Evolutionary conservation across 495 filamentous ascomycete species (phyloP).

Genomic region (Aspergillus conjunctus): DNA sequence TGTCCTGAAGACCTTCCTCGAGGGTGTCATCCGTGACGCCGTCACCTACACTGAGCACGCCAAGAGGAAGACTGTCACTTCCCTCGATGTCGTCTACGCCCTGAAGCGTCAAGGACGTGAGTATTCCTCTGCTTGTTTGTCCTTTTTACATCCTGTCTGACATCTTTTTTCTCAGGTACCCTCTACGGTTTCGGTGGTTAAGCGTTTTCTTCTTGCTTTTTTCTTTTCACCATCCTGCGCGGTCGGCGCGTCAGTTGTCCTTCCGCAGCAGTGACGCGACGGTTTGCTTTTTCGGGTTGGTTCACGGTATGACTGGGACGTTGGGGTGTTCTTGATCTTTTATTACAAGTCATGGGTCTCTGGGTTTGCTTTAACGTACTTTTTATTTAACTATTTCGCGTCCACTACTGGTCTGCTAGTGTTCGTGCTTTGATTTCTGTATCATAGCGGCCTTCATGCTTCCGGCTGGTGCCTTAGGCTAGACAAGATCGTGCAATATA

Average conservation of each 20-base stretch:
- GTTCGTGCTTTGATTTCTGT: constrained; percentile 49
- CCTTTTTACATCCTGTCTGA: constrained; percentile 34
- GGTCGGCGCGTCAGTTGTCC: constrained; percentile 40
- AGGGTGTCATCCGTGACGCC: constrained; percentile 99
- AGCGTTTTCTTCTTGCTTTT: constrained; percentile 46
- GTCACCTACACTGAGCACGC: constrained; percentile 99
- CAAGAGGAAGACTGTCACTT: constrained; percentile 98
- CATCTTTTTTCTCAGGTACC: constrained; percentile 52
- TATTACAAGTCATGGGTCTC: constrained; percentile 52
- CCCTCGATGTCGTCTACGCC: constrained; percentile 95
- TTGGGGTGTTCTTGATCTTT: constrained; percentile 56
- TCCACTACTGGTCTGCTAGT: constrained; percentile 50
- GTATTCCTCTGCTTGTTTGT: constrained; percentile 24
- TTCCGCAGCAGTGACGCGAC: constrained; percentile 39
- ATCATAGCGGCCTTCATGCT: constrained; percentile 51
- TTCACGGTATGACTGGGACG: constrained; percentile 55
- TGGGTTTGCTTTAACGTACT: constrained; percentile 49
- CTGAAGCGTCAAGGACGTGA: constrained; percentile 93
- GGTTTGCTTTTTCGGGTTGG: constrained; percentile 48
- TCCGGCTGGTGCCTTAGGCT: constrained; percentile 45
- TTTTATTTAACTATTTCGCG: constrained; percentile 44
- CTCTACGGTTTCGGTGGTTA: constrained; percentile 99
- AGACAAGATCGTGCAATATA: constrained; percentile 34
- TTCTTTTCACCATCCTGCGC: constrained; percentile 37
- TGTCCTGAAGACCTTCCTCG: constrained; percentile 99